phyloP scores from a whole-genome alignment of 2,329 filamentous ascomycete genomes.

The Colletotrichum spinosum region DNA sequence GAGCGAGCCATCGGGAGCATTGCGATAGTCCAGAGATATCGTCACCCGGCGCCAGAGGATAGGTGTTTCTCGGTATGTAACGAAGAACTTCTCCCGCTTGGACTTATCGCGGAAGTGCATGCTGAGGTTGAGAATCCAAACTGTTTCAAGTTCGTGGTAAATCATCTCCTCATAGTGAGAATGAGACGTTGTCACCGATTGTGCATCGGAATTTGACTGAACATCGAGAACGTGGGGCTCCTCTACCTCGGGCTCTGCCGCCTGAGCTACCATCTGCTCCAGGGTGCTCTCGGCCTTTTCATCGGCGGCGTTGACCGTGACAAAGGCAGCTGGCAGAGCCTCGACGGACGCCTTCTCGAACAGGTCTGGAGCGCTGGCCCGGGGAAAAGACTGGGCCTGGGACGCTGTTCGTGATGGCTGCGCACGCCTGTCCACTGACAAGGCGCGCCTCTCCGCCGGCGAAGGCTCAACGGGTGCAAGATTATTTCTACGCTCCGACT shows the following conservation, averaged over 20 bases:
- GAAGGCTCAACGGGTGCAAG: constrained; percentile 75
- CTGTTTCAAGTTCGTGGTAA: constrained; percentile 83
- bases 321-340: constrained; percentile 43
- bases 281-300: constrained; percentile 45
- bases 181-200: constrained; percentile 60
- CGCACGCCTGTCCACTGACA: constrained; percentile 70
- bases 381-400: constrained; percentile 52
- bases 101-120: constrained; percentile 98
- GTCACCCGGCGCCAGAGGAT: constrained; percentile 89
- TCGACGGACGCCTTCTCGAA: constrained; percentile 44
- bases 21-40: constrained; percentile 91
- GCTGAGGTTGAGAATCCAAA: constrained; percentile 96
- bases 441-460: constrained; percentile 75
- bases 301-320: constrained; percentile 47
- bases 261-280: constrained; percentile 38
- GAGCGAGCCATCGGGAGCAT: constrained; percentile 82
- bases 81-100: constrained; percentile 95
- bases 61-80: constrained; percentile 87
- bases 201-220: constrained; percentile 53
- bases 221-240: constrained; percentile 43
- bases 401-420: constrained; percentile 51
- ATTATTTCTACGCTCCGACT: constrained; percentile 82
- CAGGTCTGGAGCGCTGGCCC: constrained; percentile 62
- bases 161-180: constrained; percentile 71
- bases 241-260: constrained; percentile 18